phyloP scores from a whole-genome alignment of 352 stramenopile species.

The Globisporangium parvum region DNA sequence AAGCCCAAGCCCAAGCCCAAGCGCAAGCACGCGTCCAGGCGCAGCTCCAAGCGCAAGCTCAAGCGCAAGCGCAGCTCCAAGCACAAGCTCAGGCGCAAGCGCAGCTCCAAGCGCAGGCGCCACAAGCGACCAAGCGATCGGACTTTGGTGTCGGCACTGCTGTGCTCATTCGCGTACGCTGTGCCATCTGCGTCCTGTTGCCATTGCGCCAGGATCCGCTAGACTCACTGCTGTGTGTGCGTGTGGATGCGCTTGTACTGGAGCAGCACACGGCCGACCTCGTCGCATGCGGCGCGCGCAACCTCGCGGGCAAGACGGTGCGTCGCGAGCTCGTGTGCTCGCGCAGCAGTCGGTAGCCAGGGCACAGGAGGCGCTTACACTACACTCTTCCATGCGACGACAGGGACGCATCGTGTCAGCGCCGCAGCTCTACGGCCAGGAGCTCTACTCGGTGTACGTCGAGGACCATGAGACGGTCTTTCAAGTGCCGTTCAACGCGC shows the following conservation, averaged over 20 bases:
- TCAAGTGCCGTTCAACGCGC: slow-evolving; percentile 73
- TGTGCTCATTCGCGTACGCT: slow-evolving; percentile 62
- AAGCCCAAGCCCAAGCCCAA: slow-evolving; percentile 8
- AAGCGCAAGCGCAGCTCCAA: slow-evolving; percentile 4
- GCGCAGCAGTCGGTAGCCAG: too few relatives aligned
- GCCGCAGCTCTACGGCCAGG: slow-evolving; percentile 69
- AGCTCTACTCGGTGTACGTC: slow-evolving; percentile 81
- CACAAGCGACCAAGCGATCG: slow-evolving; percentile 28
- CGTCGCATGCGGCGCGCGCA: slow-evolving; percentile 64
- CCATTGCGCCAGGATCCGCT: not conserved
- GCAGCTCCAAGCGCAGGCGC: slow-evolving; percentile 10
- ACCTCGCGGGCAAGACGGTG: slow-evolving; percentile 65
- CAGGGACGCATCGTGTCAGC: slow-evolving; percentile 64
- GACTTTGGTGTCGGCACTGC: slow-evolving; percentile 60
- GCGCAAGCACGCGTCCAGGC: slow-evolving; percentile 1
- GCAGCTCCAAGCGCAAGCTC: slow-evolving; percentile 4
- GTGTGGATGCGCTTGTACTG: not conserved
- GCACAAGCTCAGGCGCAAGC: slow-evolving; percentile 4
- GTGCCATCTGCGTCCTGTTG: not conserved
- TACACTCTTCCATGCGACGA: not conserved
- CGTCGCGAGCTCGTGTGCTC: not conserved
- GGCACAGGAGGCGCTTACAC: not conserved
- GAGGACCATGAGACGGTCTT: slow-evolving; percentile 79
- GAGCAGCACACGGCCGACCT: slow-evolving; percentile 63
- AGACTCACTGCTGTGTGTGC: not conserved